These are phyloP conservation scores for Pseudocercospora musae DNA, from an alignment of 2,329 filamentous ascomycete species.

Conservation along the genomic window DNA sequence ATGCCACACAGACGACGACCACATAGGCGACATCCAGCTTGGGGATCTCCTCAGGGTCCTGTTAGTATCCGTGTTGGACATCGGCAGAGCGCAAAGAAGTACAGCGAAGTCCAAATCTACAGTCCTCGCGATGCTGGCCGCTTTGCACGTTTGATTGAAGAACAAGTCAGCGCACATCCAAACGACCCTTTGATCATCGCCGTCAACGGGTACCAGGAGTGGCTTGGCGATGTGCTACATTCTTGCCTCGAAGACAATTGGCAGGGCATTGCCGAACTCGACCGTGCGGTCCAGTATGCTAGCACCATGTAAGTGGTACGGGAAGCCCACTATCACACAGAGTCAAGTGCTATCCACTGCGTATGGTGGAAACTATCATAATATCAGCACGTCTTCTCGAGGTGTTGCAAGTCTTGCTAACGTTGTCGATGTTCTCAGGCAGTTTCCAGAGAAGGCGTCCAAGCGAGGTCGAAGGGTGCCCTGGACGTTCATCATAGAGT, in stretches of 20 bases:
- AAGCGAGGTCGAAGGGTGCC: slow-evolving; percentile 32
- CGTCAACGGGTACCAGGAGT: slow-evolving; percentile 36
- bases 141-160: slow-evolving; percentile 33
- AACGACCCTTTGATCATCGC: slow-evolving; percentile 35
- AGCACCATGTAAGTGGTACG: slow-evolving; percentile 24
- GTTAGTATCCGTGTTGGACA: slow-evolving; percentile 35
- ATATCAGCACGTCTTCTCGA: background rate
- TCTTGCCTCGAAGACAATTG: slow-evolving; percentile 36
- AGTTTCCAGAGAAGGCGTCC: slow-evolving; percentile 36
- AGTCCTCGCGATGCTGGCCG: slow-evolving; percentile 29
- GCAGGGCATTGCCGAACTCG: slow-evolving; percentile 34
- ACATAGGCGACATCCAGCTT: slow-evolving; percentile 26
- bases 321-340: background rate
- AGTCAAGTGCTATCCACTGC: background rate
- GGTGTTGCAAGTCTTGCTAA: background rate
- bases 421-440: slow-evolving; percentile 3
- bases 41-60: slow-evolving; percentile 21
- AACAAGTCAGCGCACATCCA: slow-evolving; percentile 32
- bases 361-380: background rate
- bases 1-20: slow-evolving; percentile 16
- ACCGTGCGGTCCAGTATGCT: slow-evolving; percentile 36
- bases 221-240: slow-evolving; percentile 35
- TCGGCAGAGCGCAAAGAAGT: slow-evolving; percentile 27
- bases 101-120: slow-evolving; percentile 29
- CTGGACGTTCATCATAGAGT: slow-evolving; percentile 38